Base-by-base conservation (phyloP, 1,139 yeast genomes). In the Geotrichum reessii region DNA sequence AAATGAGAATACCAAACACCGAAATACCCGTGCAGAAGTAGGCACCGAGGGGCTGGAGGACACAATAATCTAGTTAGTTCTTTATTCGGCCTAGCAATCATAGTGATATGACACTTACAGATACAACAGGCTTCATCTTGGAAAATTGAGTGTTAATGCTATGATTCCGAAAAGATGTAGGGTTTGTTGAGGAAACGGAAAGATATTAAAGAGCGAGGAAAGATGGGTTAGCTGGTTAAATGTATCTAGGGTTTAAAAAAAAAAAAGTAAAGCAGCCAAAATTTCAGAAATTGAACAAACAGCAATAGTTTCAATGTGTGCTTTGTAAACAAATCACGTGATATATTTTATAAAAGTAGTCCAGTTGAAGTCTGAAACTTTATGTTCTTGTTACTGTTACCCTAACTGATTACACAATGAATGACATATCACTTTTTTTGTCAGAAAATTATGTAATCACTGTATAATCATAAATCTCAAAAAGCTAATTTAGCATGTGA, bases 11-110 rank as follows among this genome's bases (percentile, higher is more conserved):
- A 60, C 95, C 99, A 72, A 92, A 92, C 28, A 93, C 89, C 57
- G 97, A 91, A 58, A 93, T 78, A 53, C 93, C 81, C 57, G 98
- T 93, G 73, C 99, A 93, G 74, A 89, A 90, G 87, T 96, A 93
- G 46, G 99, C 98, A 71, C 87, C 83, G 50, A 86, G 90, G 58
- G 93, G 78, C 87, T 83, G 51, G 19, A 9, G n/a, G 22, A 37
- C 44, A 21, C 9, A 25, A n/a, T 24, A 7, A 25, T 46, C n/a
- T 42, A 21, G 51, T 56, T 37, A 50, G 52, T 14, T n/a, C 11
- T 52, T 21, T 21, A 48, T 11, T 24, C 3, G 9, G 7, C 17
- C 46, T 47, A 28, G 12, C 27, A n/a, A 17, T 17, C 11, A 11
- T 47, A 24, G 31, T 14, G 25, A 33, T 28, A 37, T 24, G 22